phyloP scores from a whole-genome alignment of 805 yeast genomes.

The Ogataea nonfermentans region DNA sequence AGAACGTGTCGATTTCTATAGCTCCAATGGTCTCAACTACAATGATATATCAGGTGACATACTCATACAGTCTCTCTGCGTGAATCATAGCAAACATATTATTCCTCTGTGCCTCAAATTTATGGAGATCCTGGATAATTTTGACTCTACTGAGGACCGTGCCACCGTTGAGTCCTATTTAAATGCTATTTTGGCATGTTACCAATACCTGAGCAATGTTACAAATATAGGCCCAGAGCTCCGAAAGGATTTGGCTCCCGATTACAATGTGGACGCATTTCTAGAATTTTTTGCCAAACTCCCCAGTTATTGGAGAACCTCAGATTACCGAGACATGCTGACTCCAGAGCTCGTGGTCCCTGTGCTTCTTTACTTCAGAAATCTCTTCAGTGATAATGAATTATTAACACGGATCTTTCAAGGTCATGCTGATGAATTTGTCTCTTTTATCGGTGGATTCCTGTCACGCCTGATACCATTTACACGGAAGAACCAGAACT shows the following conservation, averaged over 20 bases:
- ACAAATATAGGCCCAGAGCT: constrained; percentile 10
- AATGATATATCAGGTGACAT: constrained; percentile 14
- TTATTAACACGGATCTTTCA: constrained; percentile 11
- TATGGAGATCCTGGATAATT: constrained; percentile 4
- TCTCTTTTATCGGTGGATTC: constrained; percentile 4
- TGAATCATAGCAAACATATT: constrained; percentile 13
- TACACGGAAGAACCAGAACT: constrained; percentile 8
- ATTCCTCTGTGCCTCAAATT: constrained; percentile 15
- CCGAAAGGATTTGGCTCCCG: constrained; percentile 2
- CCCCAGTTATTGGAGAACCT: constrained; percentile 1
- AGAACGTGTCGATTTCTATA: constrained; percentile 13
- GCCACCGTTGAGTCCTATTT: constrained; percentile 5
- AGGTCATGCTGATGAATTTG: constrained; percentile 4
- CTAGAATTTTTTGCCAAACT: constrained; percentile 9
- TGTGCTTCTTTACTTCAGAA: constrained; percentile 13
- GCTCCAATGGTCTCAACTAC: constrained; percentile 9
- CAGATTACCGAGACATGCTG: not conserved
- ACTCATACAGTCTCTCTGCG: constrained; percentile 15
- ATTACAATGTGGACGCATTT: constrained; percentile 7
- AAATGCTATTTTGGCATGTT: constrained; percentile 14
- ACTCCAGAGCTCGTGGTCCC: constrained; percentile 10
- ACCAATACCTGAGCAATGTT: constrained; percentile 21
- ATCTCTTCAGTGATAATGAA: constrained; percentile 14
- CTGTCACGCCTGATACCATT: not conserved
- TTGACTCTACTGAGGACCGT: not conserved